phyloP scores from a whole-genome alignment of 2,329 filamentous ascomycete genomes.

The Mollisia scopiformis region DNA sequence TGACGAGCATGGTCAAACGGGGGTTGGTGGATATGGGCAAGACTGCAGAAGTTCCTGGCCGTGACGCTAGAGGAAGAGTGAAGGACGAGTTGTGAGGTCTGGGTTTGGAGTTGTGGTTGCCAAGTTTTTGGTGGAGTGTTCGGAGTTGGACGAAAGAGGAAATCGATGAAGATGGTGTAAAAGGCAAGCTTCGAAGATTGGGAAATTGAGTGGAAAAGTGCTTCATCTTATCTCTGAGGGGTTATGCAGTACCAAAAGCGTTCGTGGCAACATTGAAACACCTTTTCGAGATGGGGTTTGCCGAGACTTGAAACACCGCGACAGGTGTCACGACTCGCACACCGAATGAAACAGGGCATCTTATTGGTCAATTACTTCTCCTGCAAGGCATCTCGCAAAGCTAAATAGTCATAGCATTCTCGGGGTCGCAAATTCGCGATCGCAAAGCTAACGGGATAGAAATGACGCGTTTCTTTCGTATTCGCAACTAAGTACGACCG shows the following conservation, averaged over 20 bases:
- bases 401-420: too few species aligned
- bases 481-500: too few species aligned
- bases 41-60: constrained; percentile 26
- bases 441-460: too few species aligned
- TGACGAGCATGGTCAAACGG: constrained; percentile 74
- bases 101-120: not conserved
- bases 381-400: too few species aligned
- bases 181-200: not conserved
- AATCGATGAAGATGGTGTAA: not conserved
- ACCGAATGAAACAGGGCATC: not conserved
- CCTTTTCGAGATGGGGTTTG: not conserved
- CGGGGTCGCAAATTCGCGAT: too few species aligned
- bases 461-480: too few species aligned
- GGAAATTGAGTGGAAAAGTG: not conserved
- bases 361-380: not conserved
- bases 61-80: constrained; percentile 19
- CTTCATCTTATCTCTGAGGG: not conserved
- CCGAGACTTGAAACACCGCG: not conserved
- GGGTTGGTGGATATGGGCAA: constrained; percentile 44
- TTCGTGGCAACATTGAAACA: not conserved
- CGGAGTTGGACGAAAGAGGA: not conserved
- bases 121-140: too few species aligned
- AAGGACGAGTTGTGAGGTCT: constrained; percentile 30
- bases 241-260: not conserved
- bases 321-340: not conserved